Percentiles rank a stretch among this genome's conserved stretches.
phyloP scores from a whole-genome alignment of 495 filamentous ascomycete genomes.

The Hyaloscypha hepaticicola region DNA sequence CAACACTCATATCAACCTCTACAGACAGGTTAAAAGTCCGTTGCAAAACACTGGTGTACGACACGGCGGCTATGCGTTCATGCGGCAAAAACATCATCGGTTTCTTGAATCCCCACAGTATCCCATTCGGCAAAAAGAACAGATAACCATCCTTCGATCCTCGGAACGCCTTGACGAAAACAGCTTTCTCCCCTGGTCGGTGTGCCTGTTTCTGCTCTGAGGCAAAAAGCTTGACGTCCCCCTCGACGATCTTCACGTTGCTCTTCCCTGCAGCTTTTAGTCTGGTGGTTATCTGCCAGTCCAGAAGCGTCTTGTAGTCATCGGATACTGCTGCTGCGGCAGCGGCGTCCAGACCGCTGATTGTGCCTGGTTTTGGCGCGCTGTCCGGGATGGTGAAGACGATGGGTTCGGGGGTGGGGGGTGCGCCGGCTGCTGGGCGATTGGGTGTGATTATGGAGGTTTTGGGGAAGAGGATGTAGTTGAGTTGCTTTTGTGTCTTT shows the following conservation, averaged over 20 bases:
- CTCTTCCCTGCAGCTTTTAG: conserved; percentile 51
- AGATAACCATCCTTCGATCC: conserved; percentile 95
- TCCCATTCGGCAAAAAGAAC: conserved; percentile 83
- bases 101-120: conserved; percentile 95
- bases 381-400: conserved; percentile 80
- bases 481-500: conserved; percentile 82
- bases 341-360: conserved; percentile 43
- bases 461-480: conserved; percentile 84
- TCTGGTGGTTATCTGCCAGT: conserved; percentile 62
- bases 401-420: conserved; percentile 60
- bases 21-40: conserved; percentile 93
- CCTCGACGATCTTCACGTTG: conserved; percentile 58
- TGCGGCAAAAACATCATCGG: conserved; percentile 85
- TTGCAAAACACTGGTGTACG: conserved; percentile 86
- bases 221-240: conserved; percentile 73
- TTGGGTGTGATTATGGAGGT: conserved; percentile 50
- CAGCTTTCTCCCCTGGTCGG: conserved; percentile 86
- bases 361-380: conserved; percentile 62
- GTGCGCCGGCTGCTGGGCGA: conserved; percentile 34
- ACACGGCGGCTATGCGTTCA: conserved; percentile 72
- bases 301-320: conserved; percentile 59
- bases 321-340: conserved; percentile 55
- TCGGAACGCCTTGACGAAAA: conserved; percentile 85
- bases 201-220: conserved; percentile 78
- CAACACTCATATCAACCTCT: conserved; percentile 44